A percentile compares a stretch with the other conserved stretches of the same genome.
Conservation (phyloP, 352 stramenopile genomes). For the Phytophthora podocarpi region DNA sequence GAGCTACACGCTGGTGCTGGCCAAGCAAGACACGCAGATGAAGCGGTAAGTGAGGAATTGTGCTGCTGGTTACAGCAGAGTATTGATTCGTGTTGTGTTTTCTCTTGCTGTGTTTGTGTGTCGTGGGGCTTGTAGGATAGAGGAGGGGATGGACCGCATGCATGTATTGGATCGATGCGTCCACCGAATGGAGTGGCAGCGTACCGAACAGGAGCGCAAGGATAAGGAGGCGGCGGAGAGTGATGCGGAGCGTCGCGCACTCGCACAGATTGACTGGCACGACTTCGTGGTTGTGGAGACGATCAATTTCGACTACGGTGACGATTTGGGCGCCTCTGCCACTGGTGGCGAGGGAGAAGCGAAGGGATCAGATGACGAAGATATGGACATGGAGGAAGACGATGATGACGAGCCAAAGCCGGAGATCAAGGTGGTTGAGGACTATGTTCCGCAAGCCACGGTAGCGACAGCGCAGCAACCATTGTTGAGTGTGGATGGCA, state of each 20-base stretch:
- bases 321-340: slow-evolving; percentile 58
- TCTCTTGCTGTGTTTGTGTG: slow-evolving; percentile 3
- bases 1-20: slow-evolving; percentile 93
- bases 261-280: slow-evolving; percentile 97
- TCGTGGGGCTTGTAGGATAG: slow-evolving; percentile 37
- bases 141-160: slow-evolving; percentile 83
- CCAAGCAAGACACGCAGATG: slow-evolving; percentile 73
- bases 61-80: not conserved
- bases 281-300: slow-evolving; percentile 99
- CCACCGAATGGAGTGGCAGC: slow-evolving; percentile 82
- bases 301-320: slow-evolving; percentile 95
- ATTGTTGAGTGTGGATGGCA: slow-evolving; percentile 84
- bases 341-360: slow-evolving; percentile 26
- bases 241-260: slow-evolving; percentile 74
- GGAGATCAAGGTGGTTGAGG: slow-evolving; percentile 80
- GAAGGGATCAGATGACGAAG: slow-evolving; percentile 80
- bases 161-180: slow-evolving; percentile 86
- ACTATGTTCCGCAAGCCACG: slow-evolving; percentile 81
- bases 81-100: slow-evolving; percentile 11
- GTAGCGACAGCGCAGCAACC: slow-evolving; percentile 40
- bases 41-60: slow-evolving; percentile 41
- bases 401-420: slow-evolving; percentile 65
- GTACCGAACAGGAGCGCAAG: slow-evolving; percentile 74
- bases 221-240: slow-evolving; percentile 74
- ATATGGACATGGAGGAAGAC: slow-evolving; percentile 90